Conservation (phyloP, 495 filamentous ascomycete species). For the Staphylotrichum longicolle region DNA sequence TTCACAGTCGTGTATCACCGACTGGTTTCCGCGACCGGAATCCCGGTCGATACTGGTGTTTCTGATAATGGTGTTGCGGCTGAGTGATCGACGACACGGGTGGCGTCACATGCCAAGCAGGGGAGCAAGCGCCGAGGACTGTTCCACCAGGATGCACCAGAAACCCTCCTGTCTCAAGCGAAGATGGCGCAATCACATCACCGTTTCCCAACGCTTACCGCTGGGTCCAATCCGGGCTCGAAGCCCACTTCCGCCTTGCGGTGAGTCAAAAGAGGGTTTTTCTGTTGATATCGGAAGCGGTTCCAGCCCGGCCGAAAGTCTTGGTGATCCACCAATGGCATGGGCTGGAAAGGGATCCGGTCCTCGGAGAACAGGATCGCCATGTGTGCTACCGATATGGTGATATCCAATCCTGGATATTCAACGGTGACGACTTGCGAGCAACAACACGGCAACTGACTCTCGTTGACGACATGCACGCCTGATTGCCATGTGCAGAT, state of each 20-base stretch:
- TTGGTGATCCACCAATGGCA: slow-evolving; percentile 6
- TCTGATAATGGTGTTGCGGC: neutral
- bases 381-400: neutral
- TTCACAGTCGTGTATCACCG: no score
- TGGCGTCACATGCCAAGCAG: slow-evolving; percentile 3
- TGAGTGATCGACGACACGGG: neutral
- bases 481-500: neutral
- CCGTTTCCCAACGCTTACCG: neutral
- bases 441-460: neutral
- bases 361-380: neutral
- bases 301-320: neutral
- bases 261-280: slow-evolving; percentile 13
- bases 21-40: no score
- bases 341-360: neutral
- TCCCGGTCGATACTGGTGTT: neutral
- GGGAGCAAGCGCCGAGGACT: neutral
- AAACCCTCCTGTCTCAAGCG: neutral
- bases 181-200: slow-evolving; percentile 16
- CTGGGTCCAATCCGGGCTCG: neutral
- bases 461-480: neutral
- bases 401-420: neutral
- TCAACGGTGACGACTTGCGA: no score
- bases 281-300: neutral
- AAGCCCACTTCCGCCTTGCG: no score
- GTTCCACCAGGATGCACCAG: neutral